phyloP scores from a whole-genome alignment of 179 eudicot genomes.

The Patellifolia procumbens region DNA sequence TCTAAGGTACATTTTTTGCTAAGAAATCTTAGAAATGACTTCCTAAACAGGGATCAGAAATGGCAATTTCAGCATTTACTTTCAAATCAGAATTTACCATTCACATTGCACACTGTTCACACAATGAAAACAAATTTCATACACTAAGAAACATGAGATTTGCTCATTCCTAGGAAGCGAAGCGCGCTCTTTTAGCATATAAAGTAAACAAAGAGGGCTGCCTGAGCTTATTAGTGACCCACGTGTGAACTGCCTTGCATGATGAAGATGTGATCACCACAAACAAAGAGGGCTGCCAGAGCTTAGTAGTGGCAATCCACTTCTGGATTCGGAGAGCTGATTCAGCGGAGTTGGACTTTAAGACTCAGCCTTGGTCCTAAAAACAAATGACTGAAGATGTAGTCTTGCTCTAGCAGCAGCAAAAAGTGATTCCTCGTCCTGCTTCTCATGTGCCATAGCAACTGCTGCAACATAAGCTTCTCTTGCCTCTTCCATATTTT shows the following conservation, averaged over 20 bases:
- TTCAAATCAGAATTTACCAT: neutral
- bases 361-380: conserved; percentile 23
- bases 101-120: neutral
- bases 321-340: no score
- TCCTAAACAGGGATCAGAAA: no score
- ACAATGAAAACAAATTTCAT: neutral
- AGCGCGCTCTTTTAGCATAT: neutral
- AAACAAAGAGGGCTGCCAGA: no score
- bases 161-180: neutral
- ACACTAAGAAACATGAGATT: neutral
- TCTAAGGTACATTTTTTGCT: conserved; percentile 11
- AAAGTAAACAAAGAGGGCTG: no score
- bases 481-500: conserved; percentile 67
- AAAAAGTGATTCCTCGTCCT: conserved; percentile 72
- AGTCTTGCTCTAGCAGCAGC: conserved; percentile 64
- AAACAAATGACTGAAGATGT: conserved; percentile 67
- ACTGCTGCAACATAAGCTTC: conserved; percentile 72
- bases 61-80: neutral
- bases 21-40: neutral
- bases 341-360: conserved; percentile 1
- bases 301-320: conserved; percentile 22
- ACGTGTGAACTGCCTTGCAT: conserved; percentile 17
- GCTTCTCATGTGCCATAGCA: conserved; percentile 65
- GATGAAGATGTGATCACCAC: conserved; percentile 33
- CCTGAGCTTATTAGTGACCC: no score